These are phyloP conservation scores for Uronychia setigera DNA, from an alignment of 73 alveolate species.

Conservation along the genomic window DNA sequence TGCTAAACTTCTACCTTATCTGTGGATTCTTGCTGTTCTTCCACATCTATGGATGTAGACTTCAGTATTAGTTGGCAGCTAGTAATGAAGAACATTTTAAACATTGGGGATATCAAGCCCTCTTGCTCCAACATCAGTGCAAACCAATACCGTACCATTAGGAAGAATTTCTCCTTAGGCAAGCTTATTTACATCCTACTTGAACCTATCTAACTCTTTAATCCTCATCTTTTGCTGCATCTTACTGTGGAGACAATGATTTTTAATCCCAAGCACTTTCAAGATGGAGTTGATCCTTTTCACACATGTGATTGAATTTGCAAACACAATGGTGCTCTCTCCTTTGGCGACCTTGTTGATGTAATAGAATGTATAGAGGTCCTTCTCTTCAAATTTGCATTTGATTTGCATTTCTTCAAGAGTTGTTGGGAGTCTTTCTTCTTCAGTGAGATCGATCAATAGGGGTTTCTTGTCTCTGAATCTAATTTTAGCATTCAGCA, in stretches of 20 bases:
- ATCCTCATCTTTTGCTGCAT: slow-evolving; percentile 92
- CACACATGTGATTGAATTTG: slow-evolving; percentile 92
- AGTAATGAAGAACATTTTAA: slow-evolving; percentile 92
- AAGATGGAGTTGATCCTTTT: slow-evolving; percentile 84
- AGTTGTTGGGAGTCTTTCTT: slow-evolving; percentile 63
- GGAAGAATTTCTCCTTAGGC: slow-evolving; percentile 9
- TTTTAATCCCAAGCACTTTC: slow-evolving; percentile 48
- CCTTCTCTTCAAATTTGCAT: slow-evolving; percentile 82
- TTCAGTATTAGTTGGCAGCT: slow-evolving; percentile 93
- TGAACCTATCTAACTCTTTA: slow-evolving; percentile 90
- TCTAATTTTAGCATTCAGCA: slow-evolving; percentile 21
- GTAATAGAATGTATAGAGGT: slow-evolving; percentile 76
- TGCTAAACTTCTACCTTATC: slow-evolving; percentile 87
- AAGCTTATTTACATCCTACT: slow-evolving; percentile 33
- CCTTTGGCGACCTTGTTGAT: slow-evolving; percentile 60
- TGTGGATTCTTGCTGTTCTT: slow-evolving; percentile 97
- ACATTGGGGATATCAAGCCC: slow-evolving; percentile 97
- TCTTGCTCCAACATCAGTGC: slow-evolving; percentile 99
- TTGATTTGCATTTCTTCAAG: slow-evolving; percentile 46
- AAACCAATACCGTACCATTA: slow-evolving; percentile 79
- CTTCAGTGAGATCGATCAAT: slow-evolving; percentile 75
- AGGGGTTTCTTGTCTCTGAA: slow-evolving; percentile 64
- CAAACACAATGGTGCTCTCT: slow-evolving; percentile 83
- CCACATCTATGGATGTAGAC: slow-evolving; percentile 98
- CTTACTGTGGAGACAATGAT: slow-evolving; percentile 85